Evolutionary conservation across 371 early-diverging fungal species (phyloP), one percentile per base, ranked within the genome.

Genomic region (Rhizopus arrhizus): DNA sequence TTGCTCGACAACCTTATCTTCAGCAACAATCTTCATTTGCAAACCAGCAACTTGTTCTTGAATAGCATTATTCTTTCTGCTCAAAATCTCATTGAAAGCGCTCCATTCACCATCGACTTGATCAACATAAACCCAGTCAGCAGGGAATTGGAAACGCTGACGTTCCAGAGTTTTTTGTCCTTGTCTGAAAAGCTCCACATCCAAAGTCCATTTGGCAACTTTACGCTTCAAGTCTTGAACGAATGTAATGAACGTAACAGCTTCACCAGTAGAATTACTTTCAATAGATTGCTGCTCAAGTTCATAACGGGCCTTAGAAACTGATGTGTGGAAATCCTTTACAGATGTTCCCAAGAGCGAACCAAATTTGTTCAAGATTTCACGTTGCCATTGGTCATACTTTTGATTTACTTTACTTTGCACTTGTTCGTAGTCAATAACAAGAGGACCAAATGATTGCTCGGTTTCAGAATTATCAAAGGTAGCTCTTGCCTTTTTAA

Each of bases 51-150:
- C 86, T 70, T 97, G 98, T 53, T 95, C 93, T 69, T 96, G 93
- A 63, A 98, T 95, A 33, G 90, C 87, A 57, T 86, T 87, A 72
- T 92, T 91, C 89, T 98, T 98, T 74, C 93, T 85, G 46, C 81
- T 82, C 52, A 96, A 66, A 54, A 98, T 95, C 75, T 96, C 95
- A 66, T 91, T 93, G 60, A 98, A 96, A 2, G 97, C 93, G 64
- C 91, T 91, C 97, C 97, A 98, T 73, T 97, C 98, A 65, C 97
- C 96, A 50, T 96, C 97, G 8, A 98, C 85, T 64, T 96, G 93
- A 56, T 97, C 99, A 28, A 92, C 85, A 70, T 96, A 92, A 15
- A 97, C 79, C 98, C 99, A 98, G 65, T 98, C 96, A 47, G 67
- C 71, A 32, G 96, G 94, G 79, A 96, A 97, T 70, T 90, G 90